phyloP scores from a whole-genome alignment of 2,329 filamentous ascomycete species.

The Chalara sp. region DNA sequence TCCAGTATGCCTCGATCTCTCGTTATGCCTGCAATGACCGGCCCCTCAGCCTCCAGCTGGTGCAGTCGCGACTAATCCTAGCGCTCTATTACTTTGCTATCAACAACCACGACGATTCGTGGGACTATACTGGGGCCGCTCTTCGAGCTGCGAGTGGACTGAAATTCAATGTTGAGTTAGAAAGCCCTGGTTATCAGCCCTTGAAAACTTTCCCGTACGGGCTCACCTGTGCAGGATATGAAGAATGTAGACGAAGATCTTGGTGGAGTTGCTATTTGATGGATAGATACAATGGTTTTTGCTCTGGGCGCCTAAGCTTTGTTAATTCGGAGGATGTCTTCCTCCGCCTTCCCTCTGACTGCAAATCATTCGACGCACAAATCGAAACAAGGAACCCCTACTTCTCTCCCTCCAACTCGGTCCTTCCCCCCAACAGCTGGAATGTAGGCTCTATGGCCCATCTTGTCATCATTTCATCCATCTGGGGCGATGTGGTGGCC shows the following conservation, averaged over 20 bases:
- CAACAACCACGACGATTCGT: slow-evolving; percentile 51
- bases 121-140: slow-evolving; percentile 57
- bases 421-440: slow-evolving; percentile 31
- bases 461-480: slow-evolving; percentile 53
- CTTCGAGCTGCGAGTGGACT: slow-evolving; percentile 52
- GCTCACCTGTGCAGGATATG: slow-evolving; percentile 48
- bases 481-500: slow-evolving; percentile 60
- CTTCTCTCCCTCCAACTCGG: slow-evolving; percentile 46
- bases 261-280: slow-evolving; percentile 68
- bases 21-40: slow-evolving; percentile 49
- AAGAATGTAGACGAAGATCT: slow-evolving; percentile 62
- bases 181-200: slow-evolving; percentile 34
- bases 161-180: slow-evolving; percentile 57
- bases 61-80: slow-evolving; percentile 61
- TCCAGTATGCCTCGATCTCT: slow-evolving; percentile 46
- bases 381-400: slow-evolving; percentile 49
- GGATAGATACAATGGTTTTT: slow-evolving; percentile 59
- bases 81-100: slow-evolving; percentile 59
- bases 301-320: slow-evolving; percentile 44
- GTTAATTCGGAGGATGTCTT: slow-evolving; percentile 61
- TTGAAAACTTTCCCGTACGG: slow-evolving; percentile 45
- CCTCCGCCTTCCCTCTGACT: slow-evolving; percentile 56
- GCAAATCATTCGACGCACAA: slow-evolving; percentile 55
- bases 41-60: slow-evolving; percentile 52
- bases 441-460: slow-evolving; percentile 42